Conservation (phyloP, 768 basidiomycete species). For the Solioccasus polychromus region DNA sequence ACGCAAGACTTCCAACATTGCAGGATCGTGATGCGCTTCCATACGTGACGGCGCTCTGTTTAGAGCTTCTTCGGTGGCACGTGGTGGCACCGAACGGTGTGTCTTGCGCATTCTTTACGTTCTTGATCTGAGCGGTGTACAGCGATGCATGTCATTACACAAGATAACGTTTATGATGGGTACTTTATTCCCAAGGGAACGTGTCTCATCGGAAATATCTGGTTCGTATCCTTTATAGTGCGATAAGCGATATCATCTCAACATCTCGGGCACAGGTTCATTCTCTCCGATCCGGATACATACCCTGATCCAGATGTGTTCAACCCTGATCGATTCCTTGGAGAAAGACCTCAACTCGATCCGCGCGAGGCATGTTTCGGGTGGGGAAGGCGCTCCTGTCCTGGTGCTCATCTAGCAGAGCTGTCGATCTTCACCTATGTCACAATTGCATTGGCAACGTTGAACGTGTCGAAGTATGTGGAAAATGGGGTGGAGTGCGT, state of each 20-base stretch:
- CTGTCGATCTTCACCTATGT: constrained; percentile 6
- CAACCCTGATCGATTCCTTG: constrained; percentile 8
- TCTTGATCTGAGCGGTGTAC: too few species aligned
- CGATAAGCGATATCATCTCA: neutral
- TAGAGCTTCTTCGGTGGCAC: constrained; percentile 12
- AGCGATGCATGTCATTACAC: constrained; percentile 1
- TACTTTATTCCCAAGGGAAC: constrained; percentile 21
- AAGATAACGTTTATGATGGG: constrained; percentile 19
- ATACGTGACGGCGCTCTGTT: constrained; percentile 17
- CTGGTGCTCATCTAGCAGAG: constrained; percentile 2
- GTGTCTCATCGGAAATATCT: constrained; percentile 1
- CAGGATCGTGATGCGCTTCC: constrained; percentile 12
- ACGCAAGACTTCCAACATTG: constrained; percentile 10
- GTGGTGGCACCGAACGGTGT: neutral
- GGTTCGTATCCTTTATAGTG: constrained; percentile 6
- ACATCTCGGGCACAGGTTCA: constrained; percentile 1
- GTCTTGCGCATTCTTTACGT: neutral
- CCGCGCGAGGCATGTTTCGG: constrained; percentile 11
- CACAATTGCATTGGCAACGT: constrained; percentile 3
- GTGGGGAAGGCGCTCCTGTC: constrained; percentile 8
- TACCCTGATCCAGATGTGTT: constrained; percentile 12
- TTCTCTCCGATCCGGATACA: constrained; percentile 5
- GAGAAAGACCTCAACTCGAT: constrained; percentile 1
- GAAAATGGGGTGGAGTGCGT: neutral
- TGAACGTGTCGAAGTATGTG: constrained; percentile 4